Percentiles rank a stretch among this genome's conserved stretches.
Conservation (phyloP, 805 yeast genomes). For the Barnettozyma vustinii region DNA sequence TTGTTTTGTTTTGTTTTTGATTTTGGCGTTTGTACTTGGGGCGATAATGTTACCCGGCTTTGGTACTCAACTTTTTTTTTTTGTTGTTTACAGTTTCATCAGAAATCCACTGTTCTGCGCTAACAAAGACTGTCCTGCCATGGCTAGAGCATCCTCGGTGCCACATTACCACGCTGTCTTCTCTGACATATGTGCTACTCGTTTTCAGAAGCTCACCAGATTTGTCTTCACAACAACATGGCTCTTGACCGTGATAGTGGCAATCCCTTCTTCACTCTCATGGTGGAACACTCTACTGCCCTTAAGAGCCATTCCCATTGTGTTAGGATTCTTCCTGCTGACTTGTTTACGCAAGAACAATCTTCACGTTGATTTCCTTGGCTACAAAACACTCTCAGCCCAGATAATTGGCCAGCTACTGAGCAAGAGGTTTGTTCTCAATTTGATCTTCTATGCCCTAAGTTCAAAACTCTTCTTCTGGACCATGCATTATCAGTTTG, state of each 20-base stretch:
- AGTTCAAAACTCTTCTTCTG: conserved; percentile 23
- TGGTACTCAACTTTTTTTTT: too few species aligned
- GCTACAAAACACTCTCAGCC: conserved; percentile 27
- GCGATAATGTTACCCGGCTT: not conserved
- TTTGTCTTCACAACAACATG: conserved; percentile 28
- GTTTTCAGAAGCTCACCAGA: conserved; percentile 36
- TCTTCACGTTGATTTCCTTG: conserved; percentile 32
- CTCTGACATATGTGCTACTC: conserved; percentile 34
- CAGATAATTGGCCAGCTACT: conserved; percentile 23
- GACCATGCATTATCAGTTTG: conserved; percentile 20
- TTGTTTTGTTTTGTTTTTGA: not conserved
- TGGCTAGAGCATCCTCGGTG: conserved; percentile 7
- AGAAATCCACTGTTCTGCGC: not conserved
- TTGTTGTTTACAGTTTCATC: not conserved
- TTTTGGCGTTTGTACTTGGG: not conserved
- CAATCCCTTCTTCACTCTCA: conserved; percentile 20
- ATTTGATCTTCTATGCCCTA: conserved; percentile 17
- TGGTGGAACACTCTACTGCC: conserved; percentile 26
- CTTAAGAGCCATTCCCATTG: conserved; percentile 25
- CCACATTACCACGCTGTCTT: conserved; percentile 34
- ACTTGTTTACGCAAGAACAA: conserved; percentile 36
- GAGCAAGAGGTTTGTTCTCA: conserved; percentile 22
- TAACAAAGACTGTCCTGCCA: not conserved
- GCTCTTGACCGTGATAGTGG: conserved; percentile 22
- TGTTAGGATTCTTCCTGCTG: conserved; percentile 28